Conservation (phyloP, 2,329 filamentous ascomycete genomes). For the Fusarium coffeatum region DNA sequence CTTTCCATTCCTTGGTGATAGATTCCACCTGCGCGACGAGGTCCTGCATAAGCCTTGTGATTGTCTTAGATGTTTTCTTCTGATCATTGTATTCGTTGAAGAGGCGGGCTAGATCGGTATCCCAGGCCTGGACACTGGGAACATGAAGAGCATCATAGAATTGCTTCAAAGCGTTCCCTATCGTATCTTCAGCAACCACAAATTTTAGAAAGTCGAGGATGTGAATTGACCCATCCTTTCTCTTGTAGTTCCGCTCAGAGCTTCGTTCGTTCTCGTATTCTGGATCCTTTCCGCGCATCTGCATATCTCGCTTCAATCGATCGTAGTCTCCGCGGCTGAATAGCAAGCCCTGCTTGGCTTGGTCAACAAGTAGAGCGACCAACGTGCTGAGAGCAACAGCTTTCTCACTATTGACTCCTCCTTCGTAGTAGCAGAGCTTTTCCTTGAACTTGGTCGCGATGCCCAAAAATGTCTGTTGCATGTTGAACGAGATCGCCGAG, state of each 20-base stretch:
- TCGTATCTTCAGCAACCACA: constrained; percentile 57
- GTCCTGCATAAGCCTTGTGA: constrained; percentile 48
- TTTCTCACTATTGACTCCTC: constrained; percentile 58
- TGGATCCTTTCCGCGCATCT: constrained; percentile 51
- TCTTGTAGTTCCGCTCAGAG: constrained; percentile 22
- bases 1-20: constrained; percentile 52
- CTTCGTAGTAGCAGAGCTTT: constrained; percentile 68
- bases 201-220: constrained; percentile 74
- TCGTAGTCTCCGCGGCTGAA: constrained; percentile 53
- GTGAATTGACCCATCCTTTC: constrained; percentile 53
- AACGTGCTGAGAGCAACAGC: constrained; percentile 64
- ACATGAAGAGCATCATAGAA: constrained; percentile 47
- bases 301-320: constrained; percentile 31
- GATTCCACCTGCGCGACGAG: constrained; percentile 52
- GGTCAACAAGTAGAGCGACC: constrained; percentile 67
- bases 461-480: constrained; percentile 69
- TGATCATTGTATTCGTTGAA: constrained; percentile 51
- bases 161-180: constrained; percentile 52
- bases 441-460: constrained; percentile 74
- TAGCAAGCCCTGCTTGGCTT: constrained; percentile 64
- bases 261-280: constrained; percentile 58
- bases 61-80: constrained; percentile 43
- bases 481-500: constrained; percentile 68
- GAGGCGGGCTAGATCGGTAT: constrained; percentile 52
- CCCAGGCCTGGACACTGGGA: constrained; percentile 47